These are phyloP conservation scores for Coix lacrymajobi DNA, from an alignment of 176 grass and related monocot species.

Conservation along the genomic window DNA sequence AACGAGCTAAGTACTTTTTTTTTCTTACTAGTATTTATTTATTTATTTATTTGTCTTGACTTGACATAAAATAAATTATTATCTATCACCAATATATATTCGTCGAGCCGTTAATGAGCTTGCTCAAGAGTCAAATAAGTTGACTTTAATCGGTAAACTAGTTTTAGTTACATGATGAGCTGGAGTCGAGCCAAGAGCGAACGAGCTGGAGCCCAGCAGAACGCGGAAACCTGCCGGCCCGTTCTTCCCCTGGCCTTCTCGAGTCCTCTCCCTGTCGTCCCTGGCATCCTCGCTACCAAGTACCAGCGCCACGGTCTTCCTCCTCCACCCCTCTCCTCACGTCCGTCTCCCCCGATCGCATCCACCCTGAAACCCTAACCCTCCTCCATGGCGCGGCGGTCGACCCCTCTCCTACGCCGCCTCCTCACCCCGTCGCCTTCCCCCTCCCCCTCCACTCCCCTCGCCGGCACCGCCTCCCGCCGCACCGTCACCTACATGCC, in stretches of 20 bases:
- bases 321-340: background rate
- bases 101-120: no score
- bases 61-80: no score
- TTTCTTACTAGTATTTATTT: no score
- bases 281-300: background rate
- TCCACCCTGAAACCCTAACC: slow-evolving; percentile 41
- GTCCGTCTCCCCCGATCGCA: background rate
- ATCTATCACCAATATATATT: no score
- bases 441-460: background rate
- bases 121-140: no score
- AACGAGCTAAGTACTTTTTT: no score
- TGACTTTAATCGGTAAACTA: no score
- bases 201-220: background rate
- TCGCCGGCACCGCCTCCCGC: slow-evolving; percentile 19
- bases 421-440: slow-evolving; percentile 26
- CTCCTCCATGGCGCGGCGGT: slow-evolving; percentile 67
- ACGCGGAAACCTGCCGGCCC: background rate
- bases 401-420: slow-evolving; percentile 54
- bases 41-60: no score
- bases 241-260: background rate
- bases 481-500: slow-evolving; percentile 96
- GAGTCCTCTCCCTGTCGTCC: background rate
- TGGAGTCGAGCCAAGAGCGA: background rate
- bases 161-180: background rate
- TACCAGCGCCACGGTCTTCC: background rate